Percentiles rank a stretch among this genome's conserved stretches.
These are phyloP conservation scores for Brassica balearica DNA, from an alignment of 441 rosid genomes.

Conservation along the genomic window DNA sequence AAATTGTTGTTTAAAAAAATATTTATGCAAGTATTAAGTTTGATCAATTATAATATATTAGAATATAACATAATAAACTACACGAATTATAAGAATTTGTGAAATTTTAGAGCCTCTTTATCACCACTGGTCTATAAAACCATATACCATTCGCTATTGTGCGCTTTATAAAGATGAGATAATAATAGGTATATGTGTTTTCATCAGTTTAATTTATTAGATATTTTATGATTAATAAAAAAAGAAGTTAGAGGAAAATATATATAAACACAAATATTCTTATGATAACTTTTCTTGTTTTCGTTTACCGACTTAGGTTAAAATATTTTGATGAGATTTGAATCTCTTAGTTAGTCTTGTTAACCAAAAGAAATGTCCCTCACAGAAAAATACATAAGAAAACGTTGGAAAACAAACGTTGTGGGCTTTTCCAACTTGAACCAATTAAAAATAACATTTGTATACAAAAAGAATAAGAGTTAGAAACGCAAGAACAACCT, in stretches of 20 bases:
- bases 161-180: not conserved
- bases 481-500: constrained; percentile 30
- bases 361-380: constrained; percentile 26
- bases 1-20: not conserved
- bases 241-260: not conserved
- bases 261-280: too few species aligned
- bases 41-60: not conserved
- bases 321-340: not conserved
- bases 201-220: too few species aligned
- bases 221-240: too few species aligned
- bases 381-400: constrained; percentile 28
- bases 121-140: not conserved
- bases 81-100: not conserved
- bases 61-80: not conserved
- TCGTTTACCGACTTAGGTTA: not conserved
- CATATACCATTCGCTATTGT: constrained; percentile 7
- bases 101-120: not conserved
- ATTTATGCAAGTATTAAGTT: not conserved
- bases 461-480: constrained; percentile 19
- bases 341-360: constrained; percentile 23
- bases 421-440: constrained; percentile 22
- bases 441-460: constrained; percentile 26
- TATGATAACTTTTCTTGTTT: not conserved
- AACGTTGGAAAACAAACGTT: constrained; percentile 30
- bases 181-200: too few species aligned